Evolutionary conservation across 352 stramenopile genomes (phyloP).

Genomic region (Peronospora belbahrii): DNA sequence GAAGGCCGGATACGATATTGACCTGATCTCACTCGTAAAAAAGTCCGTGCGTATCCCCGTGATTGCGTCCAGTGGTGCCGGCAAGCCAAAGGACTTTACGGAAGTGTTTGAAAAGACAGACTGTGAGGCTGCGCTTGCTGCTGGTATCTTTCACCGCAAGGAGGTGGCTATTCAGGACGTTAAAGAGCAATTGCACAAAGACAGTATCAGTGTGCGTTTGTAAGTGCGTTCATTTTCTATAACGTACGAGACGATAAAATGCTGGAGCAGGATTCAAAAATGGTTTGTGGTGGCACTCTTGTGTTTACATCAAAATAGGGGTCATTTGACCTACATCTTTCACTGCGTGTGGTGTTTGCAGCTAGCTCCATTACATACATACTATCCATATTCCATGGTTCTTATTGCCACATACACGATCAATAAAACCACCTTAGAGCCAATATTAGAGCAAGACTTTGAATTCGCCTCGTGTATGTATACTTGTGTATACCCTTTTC

Average conservation of each 20-base stretch:
- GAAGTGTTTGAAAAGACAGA: conserved; percentile 90
- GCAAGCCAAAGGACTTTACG: conserved; percentile 90
- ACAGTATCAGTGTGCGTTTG: conserved; percentile 63
- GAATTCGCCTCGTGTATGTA: no score
- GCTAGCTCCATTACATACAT: no score
- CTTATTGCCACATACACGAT: no score
- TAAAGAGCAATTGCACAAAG: conserved; percentile 84
- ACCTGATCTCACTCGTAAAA: conserved; percentile 65
- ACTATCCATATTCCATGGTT: no score
- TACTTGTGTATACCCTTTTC: no score
- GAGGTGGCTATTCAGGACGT: conserved; percentile 93
- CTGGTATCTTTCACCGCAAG: conserved; percentile 97
- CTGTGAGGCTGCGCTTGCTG: conserved; percentile 94
- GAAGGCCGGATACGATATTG: conserved; percentile 82
- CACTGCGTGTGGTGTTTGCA: no score
- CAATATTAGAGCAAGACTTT: no score
- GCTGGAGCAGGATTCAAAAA: neutral
- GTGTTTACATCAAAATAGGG: no score
- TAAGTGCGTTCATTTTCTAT: conserved; percentile 19
- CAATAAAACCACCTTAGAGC: no score
- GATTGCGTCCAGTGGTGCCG: conserved; percentile 95
- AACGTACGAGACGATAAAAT: conserved; percentile 3
- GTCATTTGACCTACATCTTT: no score
- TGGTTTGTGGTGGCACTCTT: no score
- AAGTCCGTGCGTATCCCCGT: conserved; percentile 93